A percentile compares a stretch with the other conserved stretches of the same genome.
phyloP scores from a whole-genome alignment of 2,329 filamentous ascomycete genomes.

The Aspergillus hiratsukae region DNA sequence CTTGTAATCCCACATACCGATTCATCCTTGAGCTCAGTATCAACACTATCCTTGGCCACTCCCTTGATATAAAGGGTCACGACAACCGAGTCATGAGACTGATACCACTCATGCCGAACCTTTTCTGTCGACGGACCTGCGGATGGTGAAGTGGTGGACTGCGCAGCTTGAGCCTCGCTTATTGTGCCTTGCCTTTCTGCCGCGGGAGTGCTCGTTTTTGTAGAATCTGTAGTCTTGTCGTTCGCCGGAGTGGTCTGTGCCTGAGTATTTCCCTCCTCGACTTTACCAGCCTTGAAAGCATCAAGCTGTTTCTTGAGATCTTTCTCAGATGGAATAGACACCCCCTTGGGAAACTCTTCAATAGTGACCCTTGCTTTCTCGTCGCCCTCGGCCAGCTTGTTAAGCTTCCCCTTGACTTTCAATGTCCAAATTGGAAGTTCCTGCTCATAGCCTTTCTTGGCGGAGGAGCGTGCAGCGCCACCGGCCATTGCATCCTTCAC shows the following conservation, averaged over 20 bases:
- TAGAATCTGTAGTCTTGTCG: constrained; percentile 1
- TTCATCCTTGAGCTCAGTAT: constrained; percentile 49
- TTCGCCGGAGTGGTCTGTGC: not conserved
- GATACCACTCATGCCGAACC: constrained; percentile 66
- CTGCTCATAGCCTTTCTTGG: constrained; percentile 23
- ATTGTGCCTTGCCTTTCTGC: constrained; percentile 4
- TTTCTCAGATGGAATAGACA: constrained; percentile 41
- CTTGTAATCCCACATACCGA: constrained; percentile 33
- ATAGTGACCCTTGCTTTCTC: constrained; percentile 43
- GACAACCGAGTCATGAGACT: constrained; percentile 56
- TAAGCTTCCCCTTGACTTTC: constrained; percentile 52
- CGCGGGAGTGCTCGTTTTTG: not conserved
- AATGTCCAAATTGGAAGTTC: constrained; percentile 54
- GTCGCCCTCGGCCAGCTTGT: constrained; percentile 47
- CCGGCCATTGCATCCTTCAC: constrained; percentile 28
- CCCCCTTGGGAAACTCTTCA: constrained; percentile 50
- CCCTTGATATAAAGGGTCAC: constrained; percentile 64
- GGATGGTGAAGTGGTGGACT: constrained; percentile 4
- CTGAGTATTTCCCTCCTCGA: constrained; percentile 1
- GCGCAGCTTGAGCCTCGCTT: not conserved
- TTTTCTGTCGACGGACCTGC: constrained; percentile 45
- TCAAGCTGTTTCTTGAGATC: constrained; percentile 34
- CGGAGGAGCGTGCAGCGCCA: constrained; percentile 5
- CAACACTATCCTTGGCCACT: constrained; percentile 53
- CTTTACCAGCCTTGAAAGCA: constrained; percentile 25